Base-by-base conservation (phyloP, 768 basidiomycete species). In the Kondoa subrosea region DNA sequence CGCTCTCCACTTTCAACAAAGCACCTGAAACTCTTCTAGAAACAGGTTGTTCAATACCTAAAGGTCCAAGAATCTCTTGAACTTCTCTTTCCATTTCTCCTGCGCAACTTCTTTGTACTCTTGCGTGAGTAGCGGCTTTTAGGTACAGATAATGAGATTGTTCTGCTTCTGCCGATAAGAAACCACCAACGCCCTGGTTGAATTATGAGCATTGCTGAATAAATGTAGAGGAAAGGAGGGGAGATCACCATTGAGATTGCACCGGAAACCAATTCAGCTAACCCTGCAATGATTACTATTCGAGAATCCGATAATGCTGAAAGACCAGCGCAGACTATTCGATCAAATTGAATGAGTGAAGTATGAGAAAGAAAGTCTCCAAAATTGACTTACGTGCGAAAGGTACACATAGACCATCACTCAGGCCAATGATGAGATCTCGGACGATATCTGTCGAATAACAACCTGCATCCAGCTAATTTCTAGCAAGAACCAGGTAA, bases 81-180 rank as follows among this genome's bases (percentile, higher is more conserved):
- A 97, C 91, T 76, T 97, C 95, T 57, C 93, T 85, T 78, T 97
- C 91, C 84, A 97, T 87, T 80, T 97, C 92, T 62, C 91, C 91
- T 8, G 85, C 83, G 75, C 95, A 99, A 66, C 87, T 90, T 15
- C 89, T 85, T 1, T 82, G 76, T n/a, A 97, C 91, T 32, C 92
- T 85, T 21, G 85, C 82, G 57, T 72, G 56, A 1, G 89, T 92
- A 69, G 85, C 82, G 50, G 83, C 81, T 31, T 81, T 83, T 32
- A 87, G 83, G 78, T 87, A 95, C 59, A 85, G 87, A 64, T 69
- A 92, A 77, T 95, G 88, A 76, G 96, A 93, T 59, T 91, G 86
- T 77, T 99, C 95, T 32, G 93, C 87, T 78, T 99, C 89, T 0
- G 92, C 91, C 1, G 91, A 91, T 62, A 99, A 85, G 82, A 93